A percentile compares a stretch with the other conserved stretches of the same genome.
phyloP scores from a whole-genome alignment of 139 green algal genomes.

The Chlamydomonas sp. region DNA sequence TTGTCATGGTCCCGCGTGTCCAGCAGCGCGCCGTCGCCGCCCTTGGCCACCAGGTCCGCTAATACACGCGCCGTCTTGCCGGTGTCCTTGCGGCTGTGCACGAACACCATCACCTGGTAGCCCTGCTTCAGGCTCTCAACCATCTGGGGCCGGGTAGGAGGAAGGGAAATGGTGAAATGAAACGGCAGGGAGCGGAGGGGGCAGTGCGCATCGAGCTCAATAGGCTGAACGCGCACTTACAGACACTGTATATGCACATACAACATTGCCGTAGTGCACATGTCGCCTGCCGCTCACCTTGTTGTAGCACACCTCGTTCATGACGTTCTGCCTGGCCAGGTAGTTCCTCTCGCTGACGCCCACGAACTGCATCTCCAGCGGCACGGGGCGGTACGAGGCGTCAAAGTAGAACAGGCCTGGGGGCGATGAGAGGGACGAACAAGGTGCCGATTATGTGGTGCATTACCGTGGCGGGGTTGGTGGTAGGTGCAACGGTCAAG shows the following conservation, averaged over 20 bases:
- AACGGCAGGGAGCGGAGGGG: background rate
- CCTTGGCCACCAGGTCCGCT: slow-evolving; percentile 53
- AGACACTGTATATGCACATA: too few species aligned
- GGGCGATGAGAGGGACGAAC: background rate
- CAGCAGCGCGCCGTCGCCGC: slow-evolving; percentile 72
- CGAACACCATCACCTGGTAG: slow-evolving; percentile 99
- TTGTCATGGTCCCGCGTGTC: slow-evolving; percentile 68
- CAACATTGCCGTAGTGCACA: too few species aligned
- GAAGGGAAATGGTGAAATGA: background rate
- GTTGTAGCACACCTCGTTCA: slow-evolving; percentile 85
- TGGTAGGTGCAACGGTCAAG: background rate
- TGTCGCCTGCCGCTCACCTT: slow-evolving; percentile 17
- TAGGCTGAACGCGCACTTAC: too few species aligned
- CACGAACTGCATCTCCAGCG: slow-evolving; percentile 93
- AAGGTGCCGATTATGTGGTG: background rate
- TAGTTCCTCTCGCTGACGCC: slow-evolving; percentile 91
- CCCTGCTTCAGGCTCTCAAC: slow-evolving; percentile 81
- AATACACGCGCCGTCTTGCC: slow-evolving; percentile 87
- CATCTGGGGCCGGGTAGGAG: slow-evolving; percentile 58
- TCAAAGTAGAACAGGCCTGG: slow-evolving; percentile 97
- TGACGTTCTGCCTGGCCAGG: slow-evolving; percentile 76
- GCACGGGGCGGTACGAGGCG: slow-evolving; percentile 92
- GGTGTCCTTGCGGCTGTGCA: slow-evolving; percentile 97
- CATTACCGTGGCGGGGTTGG: background rate
- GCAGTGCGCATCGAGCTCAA: background rate